Evolutionary conservation across 2,329 filamentous ascomycete species (phyloP), one percentile per base, ranked within the genome.

Genomic region (Xylaria sp.): DNA sequence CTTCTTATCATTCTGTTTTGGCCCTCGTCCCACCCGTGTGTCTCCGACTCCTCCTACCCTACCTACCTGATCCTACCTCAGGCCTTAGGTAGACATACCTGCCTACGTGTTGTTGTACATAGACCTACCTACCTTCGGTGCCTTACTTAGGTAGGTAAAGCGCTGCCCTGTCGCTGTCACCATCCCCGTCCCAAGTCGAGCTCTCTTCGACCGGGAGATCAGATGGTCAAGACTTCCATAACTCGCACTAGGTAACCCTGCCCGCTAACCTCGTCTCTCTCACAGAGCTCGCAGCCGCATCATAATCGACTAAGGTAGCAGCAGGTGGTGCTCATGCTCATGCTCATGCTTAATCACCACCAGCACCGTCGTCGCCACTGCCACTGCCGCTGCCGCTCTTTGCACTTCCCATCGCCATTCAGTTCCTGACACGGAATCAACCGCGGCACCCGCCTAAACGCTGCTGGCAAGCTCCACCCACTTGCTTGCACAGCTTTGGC

Each of bases 361-460:
- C 34, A 25, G 3, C 53, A 43, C 30, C 41, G 32, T 25, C 46
- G n/a, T 46, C 48, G 12, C 32, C 41, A 18, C 53, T 43, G 65
- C 58, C 39, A 18, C 12, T 56, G 66, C 58, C 50, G 41, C 41
- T 34, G 62, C 32, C 53, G 46, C 30, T 60, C 48, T 25, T 48
- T 56, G 56, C 41, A 32, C 60, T 43, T 60, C 36, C 34, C 23
- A 41, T 39, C 55, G 23, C 25, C 23, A 13, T 45, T 39, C 28
- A 32, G 56, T 13, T 60, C 23, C 56, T 68, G 68, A 55, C 62
- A 52, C 59, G 63, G 68, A 66, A 67, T 61, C 60, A 59, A 65
- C 66, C 62, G 65, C 68, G 58, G 63, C 67, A 63, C 62, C 63
- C 68, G 59, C 64, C 28, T 8, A 53, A 45, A 66, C 68, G 58